Evolutionary conservation across 208 protist species (phyloP), one percentile per base, ranked within the genome.

Genomic region (Lotmaria passim): DNA sequence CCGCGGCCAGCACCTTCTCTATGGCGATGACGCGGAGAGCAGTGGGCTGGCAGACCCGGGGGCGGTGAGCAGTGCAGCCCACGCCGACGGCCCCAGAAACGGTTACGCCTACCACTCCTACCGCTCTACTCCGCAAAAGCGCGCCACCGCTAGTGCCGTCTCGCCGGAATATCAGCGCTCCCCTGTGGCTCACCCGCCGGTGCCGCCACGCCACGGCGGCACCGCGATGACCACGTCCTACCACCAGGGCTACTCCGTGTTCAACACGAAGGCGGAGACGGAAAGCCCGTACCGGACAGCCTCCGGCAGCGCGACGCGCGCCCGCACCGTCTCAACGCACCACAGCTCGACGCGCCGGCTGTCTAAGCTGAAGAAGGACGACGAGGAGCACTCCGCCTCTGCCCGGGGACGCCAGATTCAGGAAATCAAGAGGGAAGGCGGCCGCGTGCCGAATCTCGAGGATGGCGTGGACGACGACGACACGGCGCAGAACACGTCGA

Each of bases 401-500:
- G 53, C 56, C 12, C 73, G 81, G 12, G 81, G 51, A 1, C 62
- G 48, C 19, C 57, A 58, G 56, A 63, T 87, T 23, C 43, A 50
- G 21, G 51, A 74, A 33, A 69, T 76, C 33, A 69, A 69, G 34
- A 68, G 34, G 36, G 44, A 67, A 19, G 62, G 75, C 28, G 63
- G 61, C 7, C 52, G 34, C 24, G 43, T 81, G n/a, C 73, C 72
- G 7, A 74, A 69, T 31, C 52, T 79, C n/a, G 79, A 87, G 53
- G 75, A 85, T 17, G 82, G 73, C 41, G 55, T 87, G 24, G 80
- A 85, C 52, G 69, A 78, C 41, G 34, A 64, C 33, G 84, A 89
- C 70, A 69, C 71, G 31, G 46, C 73, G 33, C 73, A 86, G 57
- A 62, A 87, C 58, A 58, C 79, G 5, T 61, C 82, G 11, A 62